A percentile compares a stretch with the other conserved stretches of the same genome.
These are phyloP conservation scores for Colletotrichum phormii DNA, from an alignment of 2,329 filamentous ascomycete genomes.

Conservation along the genomic window DNA sequence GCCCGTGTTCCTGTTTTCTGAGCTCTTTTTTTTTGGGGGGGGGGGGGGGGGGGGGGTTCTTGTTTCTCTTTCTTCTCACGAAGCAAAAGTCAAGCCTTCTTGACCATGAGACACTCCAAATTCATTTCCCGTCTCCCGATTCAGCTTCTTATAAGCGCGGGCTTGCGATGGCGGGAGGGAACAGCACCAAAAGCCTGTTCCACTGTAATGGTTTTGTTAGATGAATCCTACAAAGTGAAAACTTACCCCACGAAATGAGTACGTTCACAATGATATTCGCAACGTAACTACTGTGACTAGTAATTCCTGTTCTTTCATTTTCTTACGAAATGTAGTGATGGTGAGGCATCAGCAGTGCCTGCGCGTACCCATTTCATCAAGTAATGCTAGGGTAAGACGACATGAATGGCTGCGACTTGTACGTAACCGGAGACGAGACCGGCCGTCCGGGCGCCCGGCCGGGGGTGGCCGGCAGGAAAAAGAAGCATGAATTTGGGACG, in stretches of 20 bases:
- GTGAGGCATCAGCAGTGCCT: not conserved
- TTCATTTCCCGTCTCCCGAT: not conserved
- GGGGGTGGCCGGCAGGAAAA: conserved; percentile 11
- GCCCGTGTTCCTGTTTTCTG: not conserved
- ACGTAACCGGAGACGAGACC: conserved; percentile 25
- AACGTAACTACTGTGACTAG: no score
- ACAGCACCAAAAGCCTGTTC: conserved; percentile 22
- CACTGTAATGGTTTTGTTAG: conserved; percentile 32
- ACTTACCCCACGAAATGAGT: not conserved
- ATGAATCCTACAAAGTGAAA: conserved; percentile 8
- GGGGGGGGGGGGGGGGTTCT: no score
- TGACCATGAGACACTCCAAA: not conserved
- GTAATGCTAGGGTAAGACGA: conserved; percentile 1
- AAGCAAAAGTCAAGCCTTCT: conserved; percentile 1
- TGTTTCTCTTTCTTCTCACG: not conserved
- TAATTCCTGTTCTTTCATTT: not conserved
- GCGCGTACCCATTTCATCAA: not conserved
- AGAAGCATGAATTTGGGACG: conserved; percentile 12
- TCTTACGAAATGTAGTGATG: no score
- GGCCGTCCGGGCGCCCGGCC: conserved; percentile 2
- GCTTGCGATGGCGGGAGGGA: not conserved
- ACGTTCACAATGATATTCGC: not conserved
- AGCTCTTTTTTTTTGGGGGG: not conserved
- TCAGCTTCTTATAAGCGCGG: not conserved
- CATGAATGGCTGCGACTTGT: conserved; percentile 3